Percentiles rank a stretch among this genome's conserved stretches.
phyloP scores from a whole-genome alignment of 805 yeast genomes.

The Schizosaccharomyces lindneri region DNA sequence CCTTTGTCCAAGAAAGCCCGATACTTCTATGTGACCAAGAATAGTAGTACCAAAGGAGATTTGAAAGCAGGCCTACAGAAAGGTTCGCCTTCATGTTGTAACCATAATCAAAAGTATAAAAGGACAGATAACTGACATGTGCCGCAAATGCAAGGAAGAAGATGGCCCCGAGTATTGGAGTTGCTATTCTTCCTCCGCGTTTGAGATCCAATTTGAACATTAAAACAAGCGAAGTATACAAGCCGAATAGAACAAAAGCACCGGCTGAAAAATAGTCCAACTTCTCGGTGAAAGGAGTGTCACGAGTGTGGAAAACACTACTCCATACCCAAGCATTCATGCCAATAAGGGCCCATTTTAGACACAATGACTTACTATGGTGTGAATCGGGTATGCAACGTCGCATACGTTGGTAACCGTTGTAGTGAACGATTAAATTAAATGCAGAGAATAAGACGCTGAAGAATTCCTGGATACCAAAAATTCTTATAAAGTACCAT shows the following conservation, averaged over 20 bases:
- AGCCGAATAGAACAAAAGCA: conserved; percentile 56
- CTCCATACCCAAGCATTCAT: conserved; percentile 77
- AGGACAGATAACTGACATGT: conserved; percentile 41
- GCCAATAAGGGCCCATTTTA: conserved; percentile 35
- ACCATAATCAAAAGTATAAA: conserved; percentile 63
- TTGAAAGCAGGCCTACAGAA: conserved; percentile 50
- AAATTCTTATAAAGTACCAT: conserved; percentile 69
- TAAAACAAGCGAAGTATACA: conserved; percentile 41
- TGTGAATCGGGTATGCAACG: conserved; percentile 4
- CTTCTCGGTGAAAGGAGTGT: conserved; percentile 52
- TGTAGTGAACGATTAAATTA: conserved; percentile 39
- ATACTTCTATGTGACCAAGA: conserved; percentile 9
- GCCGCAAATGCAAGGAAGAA: conserved; percentile 28
- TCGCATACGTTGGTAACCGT: conserved; percentile 12
- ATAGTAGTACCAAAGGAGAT: conserved; percentile 25
- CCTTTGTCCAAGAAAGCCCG: conserved; percentile 18
- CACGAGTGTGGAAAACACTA: conserved; percentile 70
- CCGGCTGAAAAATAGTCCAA: conserved; percentile 87
- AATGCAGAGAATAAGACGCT: conserved; percentile 56
- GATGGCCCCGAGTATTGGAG: conserved; percentile 3
- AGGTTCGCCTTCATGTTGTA: conserved; percentile 87
- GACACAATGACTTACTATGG: conserved; percentile 14
- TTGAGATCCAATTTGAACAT: conserved; percentile 30
- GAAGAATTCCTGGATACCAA: conserved; percentile 61
- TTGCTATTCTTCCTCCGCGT: conserved; percentile 15